Evolutionary conservation across 202 grass and related monocot genomes (phyloP), one percentile per base, ranked within the genome.

Genomic region (Digitaria exilis): DNA sequence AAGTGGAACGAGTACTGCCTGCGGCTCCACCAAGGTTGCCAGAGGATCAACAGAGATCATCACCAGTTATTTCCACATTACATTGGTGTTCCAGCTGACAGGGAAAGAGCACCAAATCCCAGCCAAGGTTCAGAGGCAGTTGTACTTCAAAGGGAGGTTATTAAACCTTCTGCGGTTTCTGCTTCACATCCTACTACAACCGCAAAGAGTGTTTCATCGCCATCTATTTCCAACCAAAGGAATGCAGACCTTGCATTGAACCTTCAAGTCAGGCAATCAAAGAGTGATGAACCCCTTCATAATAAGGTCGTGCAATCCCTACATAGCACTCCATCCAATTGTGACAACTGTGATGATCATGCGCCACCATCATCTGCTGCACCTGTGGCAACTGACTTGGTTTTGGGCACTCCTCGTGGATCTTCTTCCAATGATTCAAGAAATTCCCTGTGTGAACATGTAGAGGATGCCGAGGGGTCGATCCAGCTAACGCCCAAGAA

Each of bases 1-100:
- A 98, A 98, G 54, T 98, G 93, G 96, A 96, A 86, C 1, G 93
- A 96, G 16, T 87, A 89, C 75, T 96, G 96, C 72, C 69, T 89
- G 55, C 77, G 56, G 13, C 65, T 86, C 42, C 92, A 95, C 39
- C 82, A 75, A 70, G 75, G 64, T 39, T 64, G 28, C 69, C 84
- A 89, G 74, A 87, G 66, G 79, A 75, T 80, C 56, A 52, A 82
- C 39, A 77, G 26, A 50, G 87, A 82, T 75, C 35, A 37, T 37
- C 61, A 52, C 75, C 82, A 50, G 54, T 45, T 77, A 69, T 80
- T 78, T 73, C 44, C 82, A 84, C 58, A 65, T 46, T 59, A 65
- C 13, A 19, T 63, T 9, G 78, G 48, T 76, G 55, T 79, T 83
- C 69, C 78, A 78, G 42, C 56, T 79, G 76, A 71, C 56, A 79